Evolutionary conservation across 129 eudicot species (phyloP), one percentile per base, ranked within the genome.

Genomic region (Calendula officinalis): DNA sequence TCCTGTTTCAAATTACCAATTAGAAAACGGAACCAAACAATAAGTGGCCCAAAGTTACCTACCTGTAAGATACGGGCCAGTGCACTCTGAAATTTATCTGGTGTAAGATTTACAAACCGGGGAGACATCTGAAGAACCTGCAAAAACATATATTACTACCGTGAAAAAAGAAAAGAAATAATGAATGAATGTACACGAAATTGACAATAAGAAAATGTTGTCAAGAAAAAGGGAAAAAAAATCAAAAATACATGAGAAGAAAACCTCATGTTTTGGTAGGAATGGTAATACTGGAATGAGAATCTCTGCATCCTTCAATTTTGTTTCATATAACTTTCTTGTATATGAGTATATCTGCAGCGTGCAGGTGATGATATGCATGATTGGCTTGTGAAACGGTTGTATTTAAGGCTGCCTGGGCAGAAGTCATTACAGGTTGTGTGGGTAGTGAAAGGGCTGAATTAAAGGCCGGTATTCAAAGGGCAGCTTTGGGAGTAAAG

Each of bases 211-310:
- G n/a, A n/a, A n/a, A n/a, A n/a, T n/a, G n/a, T n/a, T n/a, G n/a
- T n/a, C 36, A 16, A 52, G 27, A 16, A 8, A 64, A 64, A 47
- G 43, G 45, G 14, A 64, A 47, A 48, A 33, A 8, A 37, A 14
- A 13, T 47, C 1, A 22, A 22, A 22, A 22, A 22, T 2, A 22
- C 30, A 22, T 22, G 22, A 46, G 50, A 36, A 58, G 44, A 58
- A 44, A 70, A 94, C 99, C 99, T 94, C 99, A 33, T 86, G 88
- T 74, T 78, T 94, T 46, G 90, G 81, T 36, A 88, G 73, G 77
- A 83, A 86, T 6, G 97, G 79, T 66, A 94, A 74, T 63, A 89
- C 70, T 9, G 92, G 92, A 57, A 89, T 75, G 52, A 94, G 84
- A 73, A 94, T 76, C 75, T 89, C 97, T 41, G 87, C 66, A 73